phyloP scores from a whole-genome alignment of 495 filamentous ascomycete genomes.

The Filosporella fistucella region DNA sequence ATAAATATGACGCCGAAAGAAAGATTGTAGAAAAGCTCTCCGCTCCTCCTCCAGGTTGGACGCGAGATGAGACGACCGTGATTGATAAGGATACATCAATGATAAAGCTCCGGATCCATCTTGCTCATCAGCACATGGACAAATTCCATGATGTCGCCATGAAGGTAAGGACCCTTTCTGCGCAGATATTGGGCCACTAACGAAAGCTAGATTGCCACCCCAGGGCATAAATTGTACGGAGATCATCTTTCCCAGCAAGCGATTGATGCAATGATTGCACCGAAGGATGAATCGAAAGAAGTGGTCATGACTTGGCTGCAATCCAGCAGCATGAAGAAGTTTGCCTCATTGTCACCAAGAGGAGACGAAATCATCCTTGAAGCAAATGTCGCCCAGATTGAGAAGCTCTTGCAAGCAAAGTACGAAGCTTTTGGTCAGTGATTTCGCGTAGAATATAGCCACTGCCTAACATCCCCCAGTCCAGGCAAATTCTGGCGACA shows the following conservation, averaged over 20 bases:
- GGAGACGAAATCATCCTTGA: conserved; percentile 18
- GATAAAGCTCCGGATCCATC: conserved; percentile 18
- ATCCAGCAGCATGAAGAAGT: conserved; percentile 8
- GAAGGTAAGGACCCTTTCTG: conserved; percentile 8
- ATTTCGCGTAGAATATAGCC: background rate
- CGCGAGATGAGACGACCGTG: conserved; percentile 4
- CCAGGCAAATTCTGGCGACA: conserved; percentile 4
- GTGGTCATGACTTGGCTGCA: conserved; percentile 20
- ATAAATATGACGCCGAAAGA: too few species aligned
- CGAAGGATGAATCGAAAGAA: conserved; percentile 20
- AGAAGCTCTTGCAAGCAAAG: conserved; percentile 21
- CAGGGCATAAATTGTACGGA: conserved; percentile 20
- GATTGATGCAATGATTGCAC: conserved; percentile 20
- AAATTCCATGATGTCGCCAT: conserved; percentile 22
- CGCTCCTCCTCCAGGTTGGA: conserved; percentile 19
- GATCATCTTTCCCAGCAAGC: conserved; percentile 19
- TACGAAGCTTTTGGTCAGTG: conserved; percentile 16
- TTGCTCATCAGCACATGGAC: conserved; percentile 19
- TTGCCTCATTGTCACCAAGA: conserved; percentile 13
- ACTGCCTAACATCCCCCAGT: conserved; percentile 3
- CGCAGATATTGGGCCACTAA: background rate
- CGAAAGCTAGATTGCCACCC: conserved; percentile 18
- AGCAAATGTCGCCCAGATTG: conserved; percentile 16
- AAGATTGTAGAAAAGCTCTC: conserved; percentile 17
- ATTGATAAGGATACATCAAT: conserved; percentile 15